phyloP scores from a whole-genome alignment of 352 stramenopile species.

The Detonula confervacea region DNA sequence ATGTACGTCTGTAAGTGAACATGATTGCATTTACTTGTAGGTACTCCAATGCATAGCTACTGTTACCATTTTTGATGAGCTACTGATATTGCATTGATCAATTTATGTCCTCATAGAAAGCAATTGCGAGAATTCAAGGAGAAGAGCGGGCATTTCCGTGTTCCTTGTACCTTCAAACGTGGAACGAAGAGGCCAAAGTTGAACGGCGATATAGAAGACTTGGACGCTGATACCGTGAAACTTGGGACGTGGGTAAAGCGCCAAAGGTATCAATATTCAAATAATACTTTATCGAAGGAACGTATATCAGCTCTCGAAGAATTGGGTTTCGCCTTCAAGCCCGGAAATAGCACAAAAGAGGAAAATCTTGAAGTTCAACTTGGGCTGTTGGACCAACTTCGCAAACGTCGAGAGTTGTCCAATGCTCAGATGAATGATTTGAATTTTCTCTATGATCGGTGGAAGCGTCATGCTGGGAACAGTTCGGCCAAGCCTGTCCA shows the following conservation, averaged over 20 bases:
- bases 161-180: slow-evolving; percentile 6
- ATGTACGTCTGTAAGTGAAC: too few species aligned
- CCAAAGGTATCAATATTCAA: slow-evolving; percentile 17
- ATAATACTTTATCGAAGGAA: slow-evolving; percentile 13
- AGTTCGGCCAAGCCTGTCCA: slow-evolving; percentile 18
- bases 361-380: slow-evolving; percentile 25
- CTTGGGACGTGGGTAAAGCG: slow-evolving; percentile 37
- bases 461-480: slow-evolving; percentile 23
- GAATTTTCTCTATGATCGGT: slow-evolving; percentile 36
- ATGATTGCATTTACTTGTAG: too few species aligned
- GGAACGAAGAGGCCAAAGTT: slow-evolving; percentile 22
- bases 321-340: slow-evolving; percentile 43
- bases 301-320: slow-evolving; percentile 18
- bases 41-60: too few species aligned
- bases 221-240: slow-evolving; percentile 18
- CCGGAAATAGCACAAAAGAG: slow-evolving; percentile 24
- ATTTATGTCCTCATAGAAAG: neutral
- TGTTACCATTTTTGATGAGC: neutral
- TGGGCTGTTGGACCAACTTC: slow-evolving; percentile 26
- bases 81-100: too few species aligned
- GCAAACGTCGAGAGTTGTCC: slow-evolving; percentile 33
- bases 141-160: slow-evolving; percentile 10
- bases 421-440: slow-evolving; percentile 30
- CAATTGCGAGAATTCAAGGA: neutral
- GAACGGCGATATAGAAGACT: neutral